These are phyloP conservation scores for Teunomyces lycoperdinae DNA, from an alignment of 805 yeast genomes.

Conservation along the genomic window DNA sequence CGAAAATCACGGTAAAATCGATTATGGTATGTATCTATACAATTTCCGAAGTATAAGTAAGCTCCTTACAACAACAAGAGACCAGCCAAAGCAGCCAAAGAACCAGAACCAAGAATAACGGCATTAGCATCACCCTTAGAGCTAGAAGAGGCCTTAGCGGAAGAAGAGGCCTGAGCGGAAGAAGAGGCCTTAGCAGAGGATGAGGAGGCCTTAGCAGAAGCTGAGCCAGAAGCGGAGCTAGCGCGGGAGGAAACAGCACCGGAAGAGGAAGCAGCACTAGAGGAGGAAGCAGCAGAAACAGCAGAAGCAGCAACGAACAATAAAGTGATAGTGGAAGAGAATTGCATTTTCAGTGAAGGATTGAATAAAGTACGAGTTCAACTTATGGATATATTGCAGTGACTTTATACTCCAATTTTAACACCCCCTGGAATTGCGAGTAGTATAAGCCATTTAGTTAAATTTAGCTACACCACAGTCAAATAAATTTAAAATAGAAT, in stretches of 20 bases:
- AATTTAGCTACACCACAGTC: background rate
- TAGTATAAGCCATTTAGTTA: background rate
- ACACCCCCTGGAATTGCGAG: background rate
- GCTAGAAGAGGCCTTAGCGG: constrained; percentile 6
- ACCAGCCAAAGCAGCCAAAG: constrained; percentile 26
- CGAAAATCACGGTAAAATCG: background rate
- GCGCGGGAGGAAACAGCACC: constrained; percentile 7
- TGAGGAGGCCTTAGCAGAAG: constrained; percentile 11
- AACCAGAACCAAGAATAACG: constrained; percentile 17
- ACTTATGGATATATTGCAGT: too few species aligned
- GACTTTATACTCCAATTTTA: background rate
- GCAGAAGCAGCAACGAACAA: constrained; percentile 8
- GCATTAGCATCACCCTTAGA: constrained; percentile 10
- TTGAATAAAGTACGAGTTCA: background rate
- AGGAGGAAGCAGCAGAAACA: constrained; percentile 9
- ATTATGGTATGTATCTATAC: background rate
- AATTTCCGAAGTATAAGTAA: background rate
- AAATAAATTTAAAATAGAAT: background rate
- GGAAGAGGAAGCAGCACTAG: constrained; percentile 8
- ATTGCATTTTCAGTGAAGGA: constrained; percentile 11
- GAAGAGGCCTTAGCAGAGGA: constrained; percentile 15
- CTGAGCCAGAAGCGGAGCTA: constrained; percentile 7
- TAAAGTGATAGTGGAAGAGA: constrained; percentile 9
- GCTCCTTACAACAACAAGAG: constrained; percentile 20
- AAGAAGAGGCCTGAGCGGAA: constrained; percentile 17